A percentile compares a stretch with the other conserved stretches of the same genome.
Conservation (phyloP, 139 green algal genomes). For the Auxenochlorella pyrenoidosa region DNA sequence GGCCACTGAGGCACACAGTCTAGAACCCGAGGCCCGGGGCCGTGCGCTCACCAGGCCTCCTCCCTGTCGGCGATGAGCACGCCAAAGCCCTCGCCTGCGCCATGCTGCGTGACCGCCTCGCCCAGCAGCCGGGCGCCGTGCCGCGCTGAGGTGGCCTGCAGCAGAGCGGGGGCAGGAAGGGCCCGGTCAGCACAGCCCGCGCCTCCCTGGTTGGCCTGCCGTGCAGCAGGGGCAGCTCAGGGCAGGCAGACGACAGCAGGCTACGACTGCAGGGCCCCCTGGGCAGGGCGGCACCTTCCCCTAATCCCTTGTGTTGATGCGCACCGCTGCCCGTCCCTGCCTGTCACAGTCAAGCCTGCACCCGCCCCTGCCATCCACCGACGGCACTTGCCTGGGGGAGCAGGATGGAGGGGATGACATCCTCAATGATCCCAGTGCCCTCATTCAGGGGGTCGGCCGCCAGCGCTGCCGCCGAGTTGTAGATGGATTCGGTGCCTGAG, state of each 20-base stretch:
- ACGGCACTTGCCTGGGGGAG: slow-evolving; percentile 27
- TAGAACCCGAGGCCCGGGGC: too few relatives aligned
- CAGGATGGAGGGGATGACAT: slow-evolving; percentile 35
- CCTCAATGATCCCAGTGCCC: slow-evolving; percentile 25
- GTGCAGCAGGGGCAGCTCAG: background rate
- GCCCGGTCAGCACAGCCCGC: background rate
- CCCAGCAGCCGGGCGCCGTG: slow-evolving; percentile 26
- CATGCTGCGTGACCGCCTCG: background rate
- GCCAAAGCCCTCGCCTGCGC: slow-evolving; percentile 29
- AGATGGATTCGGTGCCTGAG: slow-evolving; percentile 26
- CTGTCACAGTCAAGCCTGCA: too few relatives aligned
- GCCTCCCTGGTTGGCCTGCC: background rate
- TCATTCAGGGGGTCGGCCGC: slow-evolving; percentile 12
- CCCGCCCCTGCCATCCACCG: too few relatives aligned
- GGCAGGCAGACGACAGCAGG: too few relatives aligned
- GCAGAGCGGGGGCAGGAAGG: background rate
- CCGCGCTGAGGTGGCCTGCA: slow-evolving; percentile 13
- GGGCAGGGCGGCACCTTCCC: too few relatives aligned
- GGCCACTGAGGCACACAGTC: too few relatives aligned
- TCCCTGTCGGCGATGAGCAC: slow-evolving; percentile 19
- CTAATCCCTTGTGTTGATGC: too few relatives aligned
- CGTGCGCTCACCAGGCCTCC: slow-evolving; percentile 19
- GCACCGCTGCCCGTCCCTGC: too few relatives aligned
- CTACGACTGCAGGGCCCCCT: too few relatives aligned
- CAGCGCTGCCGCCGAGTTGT: slow-evolving; percentile 29